Percentiles rank a stretch among this genome's conserved stretches.
phyloP scores from a whole-genome alignment of 352 stramenopile species.

The Discostella stelligera region DNA sequence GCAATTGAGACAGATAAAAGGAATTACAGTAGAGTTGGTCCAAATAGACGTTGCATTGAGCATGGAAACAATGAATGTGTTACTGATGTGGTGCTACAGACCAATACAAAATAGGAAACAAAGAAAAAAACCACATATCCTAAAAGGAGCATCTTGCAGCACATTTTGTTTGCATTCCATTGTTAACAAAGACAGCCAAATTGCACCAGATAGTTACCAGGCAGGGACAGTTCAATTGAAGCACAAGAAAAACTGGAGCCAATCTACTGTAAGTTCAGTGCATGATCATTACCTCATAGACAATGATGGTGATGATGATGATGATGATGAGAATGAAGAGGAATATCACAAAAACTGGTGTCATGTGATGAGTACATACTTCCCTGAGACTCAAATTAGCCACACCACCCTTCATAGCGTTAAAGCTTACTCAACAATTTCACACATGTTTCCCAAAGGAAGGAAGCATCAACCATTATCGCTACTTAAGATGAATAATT shows the following conservation, averaged over 20 bases:
- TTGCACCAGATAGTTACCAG: not conserved
- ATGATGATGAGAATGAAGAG: not conserved
- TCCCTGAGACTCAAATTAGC: not conserved
- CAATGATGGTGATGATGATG: not conserved
- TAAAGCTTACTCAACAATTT: slow-evolving; percentile 10
- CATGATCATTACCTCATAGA: not conserved
- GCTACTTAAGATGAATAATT: not conserved
- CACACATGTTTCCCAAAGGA: slow-evolving; percentile 3
- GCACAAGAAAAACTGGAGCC: not conserved
- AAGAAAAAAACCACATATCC: too few species aligned
- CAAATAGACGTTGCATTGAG: slow-evolving; percentile 6
- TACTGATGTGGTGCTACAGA: not conserved
- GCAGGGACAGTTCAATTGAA: not conserved
- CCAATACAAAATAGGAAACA: not conserved
- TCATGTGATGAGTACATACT: slow-evolving; percentile 4
- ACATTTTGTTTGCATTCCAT: not conserved
- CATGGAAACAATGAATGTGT: not conserved
- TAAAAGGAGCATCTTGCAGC: not conserved
- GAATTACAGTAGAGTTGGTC: slow-evolving; percentile 3
- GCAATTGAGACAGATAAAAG: slow-evolving; percentile 1
- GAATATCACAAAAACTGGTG: too few species aligned
- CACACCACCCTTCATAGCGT: not conserved
- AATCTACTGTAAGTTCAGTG: not conserved
- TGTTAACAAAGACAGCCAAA: not conserved
- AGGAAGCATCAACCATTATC: not conserved